Evolutionary conservation across 352 stramenopile genomes (phyloP).

Genomic region (Phytophthora tentaculata): DNA sequence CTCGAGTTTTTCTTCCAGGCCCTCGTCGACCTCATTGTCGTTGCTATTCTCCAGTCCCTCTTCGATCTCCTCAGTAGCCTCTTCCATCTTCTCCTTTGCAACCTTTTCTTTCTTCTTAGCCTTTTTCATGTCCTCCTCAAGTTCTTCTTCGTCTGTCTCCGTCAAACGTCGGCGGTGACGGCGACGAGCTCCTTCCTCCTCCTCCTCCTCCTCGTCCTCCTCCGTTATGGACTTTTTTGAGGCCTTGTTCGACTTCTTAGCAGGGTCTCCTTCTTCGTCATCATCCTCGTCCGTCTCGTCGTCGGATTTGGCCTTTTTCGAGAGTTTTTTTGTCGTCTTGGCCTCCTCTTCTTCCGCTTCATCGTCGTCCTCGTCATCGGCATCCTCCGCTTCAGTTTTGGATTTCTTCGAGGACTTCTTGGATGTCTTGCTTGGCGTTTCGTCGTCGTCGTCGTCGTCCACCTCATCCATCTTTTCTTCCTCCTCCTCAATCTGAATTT

Average conservation of each 20-base stretch:
- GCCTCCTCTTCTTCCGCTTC: background rate
- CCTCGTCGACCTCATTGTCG: conserved; percentile 28
- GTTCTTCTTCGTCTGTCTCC: conserved; percentile 21
- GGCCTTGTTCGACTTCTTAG: background rate
- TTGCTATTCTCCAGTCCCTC: conserved; percentile 27
- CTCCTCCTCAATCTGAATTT: conserved; percentile 2
- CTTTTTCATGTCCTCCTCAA: conserved; percentile 36
- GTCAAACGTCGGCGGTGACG: background rate
- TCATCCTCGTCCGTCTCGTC: background rate
- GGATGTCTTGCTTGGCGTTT: background rate
- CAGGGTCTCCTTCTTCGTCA: background rate
- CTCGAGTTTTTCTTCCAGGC: conserved; percentile 14
- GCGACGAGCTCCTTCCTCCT: too few relatives aligned
- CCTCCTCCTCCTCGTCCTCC: background rate
- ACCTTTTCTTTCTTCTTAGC: conserved; percentile 26
- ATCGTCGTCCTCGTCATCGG: background rate
- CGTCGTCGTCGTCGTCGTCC: background rate
- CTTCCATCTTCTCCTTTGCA: conserved; percentile 29
- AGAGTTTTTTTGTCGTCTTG: background rate
- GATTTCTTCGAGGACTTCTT: background rate
- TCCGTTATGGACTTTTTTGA: background rate
- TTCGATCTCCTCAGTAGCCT: conserved; percentile 33
- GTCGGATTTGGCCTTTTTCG: background rate
- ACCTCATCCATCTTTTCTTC: conserved; percentile 4
- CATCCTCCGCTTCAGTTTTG: too few relatives aligned